Evolutionary conservation across 352 stramenopile genomes (phyloP).

Genomic region (Phytophthora colocasiae): DNA sequence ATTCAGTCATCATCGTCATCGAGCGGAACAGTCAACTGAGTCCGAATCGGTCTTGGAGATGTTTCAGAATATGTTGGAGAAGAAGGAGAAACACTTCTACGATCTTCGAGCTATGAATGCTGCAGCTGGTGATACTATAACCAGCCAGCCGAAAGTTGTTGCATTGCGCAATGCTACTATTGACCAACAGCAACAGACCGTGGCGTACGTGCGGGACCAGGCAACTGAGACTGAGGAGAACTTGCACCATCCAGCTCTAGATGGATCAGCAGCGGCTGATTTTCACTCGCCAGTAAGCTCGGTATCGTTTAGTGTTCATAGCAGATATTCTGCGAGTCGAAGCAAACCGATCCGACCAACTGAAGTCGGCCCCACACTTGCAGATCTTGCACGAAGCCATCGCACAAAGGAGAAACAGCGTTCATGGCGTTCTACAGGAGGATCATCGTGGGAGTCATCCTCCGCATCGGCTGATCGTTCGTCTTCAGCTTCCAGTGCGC

Average conservation of each 20-base stretch:
- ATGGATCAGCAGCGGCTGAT: conserved; percentile 2
- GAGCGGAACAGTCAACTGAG: background rate
- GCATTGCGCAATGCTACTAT: background rate
- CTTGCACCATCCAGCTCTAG: background rate
- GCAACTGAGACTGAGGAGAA: conserved; percentile 24
- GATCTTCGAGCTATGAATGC: conserved; percentile 1
- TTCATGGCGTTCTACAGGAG: background rate
- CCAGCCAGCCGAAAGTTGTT: background rate
- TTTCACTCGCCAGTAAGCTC: conserved; percentile 3
- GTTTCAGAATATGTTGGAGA: conserved; percentile 38
- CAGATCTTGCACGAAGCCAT: conserved; percentile 17
- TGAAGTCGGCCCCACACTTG: conserved; percentile 25
- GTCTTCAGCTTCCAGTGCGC: background rate
- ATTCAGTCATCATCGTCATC: background rate
- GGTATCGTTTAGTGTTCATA: background rate
- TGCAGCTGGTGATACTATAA: background rate
- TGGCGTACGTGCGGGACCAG: conserved; percentile 23
- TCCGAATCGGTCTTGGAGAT: conserved; percentile 14
- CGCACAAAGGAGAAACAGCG: background rate
- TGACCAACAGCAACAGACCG: conserved; percentile 31
- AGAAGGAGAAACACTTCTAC: conserved; percentile 37
- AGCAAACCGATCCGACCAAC: background rate
- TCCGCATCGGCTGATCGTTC: conserved; percentile 4
- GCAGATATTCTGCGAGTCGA: background rate
- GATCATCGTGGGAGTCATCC: conserved; percentile 11